Conservation (phyloP, 805 yeast genomes). For the Saccharomycopsis babjevae region DNA sequence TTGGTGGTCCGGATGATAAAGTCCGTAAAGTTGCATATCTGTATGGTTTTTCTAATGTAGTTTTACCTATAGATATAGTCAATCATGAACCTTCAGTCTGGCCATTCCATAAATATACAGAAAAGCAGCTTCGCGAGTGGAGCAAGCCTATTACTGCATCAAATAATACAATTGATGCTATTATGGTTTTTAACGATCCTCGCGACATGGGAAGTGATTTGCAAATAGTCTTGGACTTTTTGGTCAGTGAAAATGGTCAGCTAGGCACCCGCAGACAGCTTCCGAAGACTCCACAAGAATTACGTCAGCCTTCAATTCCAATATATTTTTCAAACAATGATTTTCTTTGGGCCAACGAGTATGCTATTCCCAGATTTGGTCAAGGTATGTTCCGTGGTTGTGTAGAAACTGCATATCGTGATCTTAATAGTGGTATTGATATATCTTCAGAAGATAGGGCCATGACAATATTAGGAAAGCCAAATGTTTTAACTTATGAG, state of each 20-base stretch:
- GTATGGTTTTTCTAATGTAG: slow-evolving; percentile 72
- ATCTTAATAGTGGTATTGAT: slow-evolving; percentile 35
- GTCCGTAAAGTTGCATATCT: slow-evolving; percentile 62
- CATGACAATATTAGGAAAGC: slow-evolving; percentile 63
- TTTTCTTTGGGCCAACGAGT: slow-evolving; percentile 81
- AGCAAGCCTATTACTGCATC: slow-evolving; percentile 27
- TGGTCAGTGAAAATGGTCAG: slow-evolving; percentile 52
- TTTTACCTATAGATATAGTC: slow-evolving; percentile 65
- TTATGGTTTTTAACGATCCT: slow-evolving; percentile 81
- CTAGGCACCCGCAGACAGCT: slow-evolving; percentile 47
- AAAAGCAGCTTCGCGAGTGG: slow-evolving; percentile 35
- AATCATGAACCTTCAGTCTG: slow-evolving; percentile 46
- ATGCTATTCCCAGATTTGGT: slow-evolving; percentile 69
- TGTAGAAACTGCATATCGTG: slow-evolving; percentile 49
- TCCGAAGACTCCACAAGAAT: slow-evolving; percentile 4
- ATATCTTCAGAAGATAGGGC: slow-evolving; percentile 32
- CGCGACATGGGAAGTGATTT: slow-evolving; percentile 79
- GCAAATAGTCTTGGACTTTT: slow-evolving; percentile 64
- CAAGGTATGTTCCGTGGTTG: slow-evolving; percentile 77
- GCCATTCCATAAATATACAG: slow-evolving; percentile 54
- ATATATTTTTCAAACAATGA: slow-evolving; percentile 77
- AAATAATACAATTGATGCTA: slow-evolving; percentile 51
- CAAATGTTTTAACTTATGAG: slow-evolving; percentile 67
- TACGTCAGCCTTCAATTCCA: slow-evolving; percentile 49
- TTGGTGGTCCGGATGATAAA: slow-evolving; percentile 69